Conservation (phyloP, 345 rosid species). For the Conringia planisiliqua region DNA sequence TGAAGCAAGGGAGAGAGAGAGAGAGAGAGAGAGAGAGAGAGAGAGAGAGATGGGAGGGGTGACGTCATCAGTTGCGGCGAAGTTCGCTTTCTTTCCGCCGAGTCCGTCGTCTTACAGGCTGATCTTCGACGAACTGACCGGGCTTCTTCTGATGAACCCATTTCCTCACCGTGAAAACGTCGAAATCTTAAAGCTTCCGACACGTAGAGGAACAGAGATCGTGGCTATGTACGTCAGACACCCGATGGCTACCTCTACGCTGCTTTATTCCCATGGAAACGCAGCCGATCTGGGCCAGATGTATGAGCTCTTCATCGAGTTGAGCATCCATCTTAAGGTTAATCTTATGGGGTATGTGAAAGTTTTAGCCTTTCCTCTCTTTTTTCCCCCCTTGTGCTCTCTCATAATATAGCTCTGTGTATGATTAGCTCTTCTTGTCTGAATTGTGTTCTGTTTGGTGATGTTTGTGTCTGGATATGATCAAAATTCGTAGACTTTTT, state of each 20-base stretch:
- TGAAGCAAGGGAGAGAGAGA: slow-evolving; percentile 8
- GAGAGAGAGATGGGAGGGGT: slow-evolving; percentile 73
- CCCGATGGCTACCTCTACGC: slow-evolving; percentile 86
- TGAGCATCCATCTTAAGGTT: slow-evolving; percentile 83
- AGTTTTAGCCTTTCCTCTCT: background rate
- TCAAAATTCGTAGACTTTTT: background rate
- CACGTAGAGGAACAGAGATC: slow-evolving; percentile 77
- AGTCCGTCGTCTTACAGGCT: slow-evolving; percentile 93
- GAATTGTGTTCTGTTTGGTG: slow-evolving; percentile 1
- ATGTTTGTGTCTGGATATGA: slow-evolving; percentile 16
- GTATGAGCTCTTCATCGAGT: slow-evolving; percentile 96
- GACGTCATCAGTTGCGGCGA: slow-evolving; percentile 96
- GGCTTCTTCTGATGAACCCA: slow-evolving; percentile 70
- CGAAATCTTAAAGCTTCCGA: slow-evolving; percentile 71
- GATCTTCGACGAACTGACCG: slow-evolving; percentile 60
- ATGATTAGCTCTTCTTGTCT: background rate
- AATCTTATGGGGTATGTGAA: slow-evolving; percentile 88
- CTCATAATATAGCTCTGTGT: background rate
- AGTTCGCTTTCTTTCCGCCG: slow-evolving; percentile 96
- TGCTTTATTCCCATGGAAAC: slow-evolving; percentile 97
- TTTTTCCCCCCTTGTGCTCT: background rate
- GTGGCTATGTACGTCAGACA: slow-evolving; percentile 77
- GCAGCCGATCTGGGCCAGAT: slow-evolving; percentile 99
- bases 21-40: background rate
- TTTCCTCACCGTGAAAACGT: slow-evolving; percentile 95